Conservation (phyloP, 2,329 filamentous ascomycete genomes). For the Aspergillus viridinutans region DNA sequence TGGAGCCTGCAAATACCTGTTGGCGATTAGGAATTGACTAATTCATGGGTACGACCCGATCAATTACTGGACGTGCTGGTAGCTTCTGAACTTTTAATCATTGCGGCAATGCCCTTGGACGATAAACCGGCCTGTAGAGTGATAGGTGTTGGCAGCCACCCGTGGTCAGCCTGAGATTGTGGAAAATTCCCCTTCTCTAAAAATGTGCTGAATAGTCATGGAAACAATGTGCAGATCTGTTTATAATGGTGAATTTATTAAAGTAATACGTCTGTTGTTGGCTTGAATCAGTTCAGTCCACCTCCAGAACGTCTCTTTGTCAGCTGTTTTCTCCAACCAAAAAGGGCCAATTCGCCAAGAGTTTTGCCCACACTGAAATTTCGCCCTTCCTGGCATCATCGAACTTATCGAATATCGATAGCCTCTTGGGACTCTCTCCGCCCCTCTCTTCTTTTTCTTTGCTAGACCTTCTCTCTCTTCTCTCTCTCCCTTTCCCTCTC, state of each 20-base stretch:
- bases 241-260: background rate
- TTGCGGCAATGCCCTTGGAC: background rate
- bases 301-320: background rate
- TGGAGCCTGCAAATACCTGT: constrained; percentile 1
- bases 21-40: background rate
- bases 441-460: background rate
- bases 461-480: constrained; percentile 2
- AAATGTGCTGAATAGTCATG: background rate
- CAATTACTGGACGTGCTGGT: background rate
- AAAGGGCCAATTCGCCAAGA: constrained; percentile 28
- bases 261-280: background rate
- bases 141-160: too few relatives aligned
- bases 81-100: background rate
- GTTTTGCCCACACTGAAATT: constrained; percentile 41
- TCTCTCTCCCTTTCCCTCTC: background rate
- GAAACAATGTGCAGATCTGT: background rate
- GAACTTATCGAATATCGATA: constrained; percentile 28
- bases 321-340: background rate
- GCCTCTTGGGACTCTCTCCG: constrained; percentile 3
- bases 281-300: background rate
- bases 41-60: background rate
- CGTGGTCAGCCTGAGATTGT: background rate
- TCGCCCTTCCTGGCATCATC: constrained; percentile 21
- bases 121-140: background rate
- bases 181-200: background rate